Base-by-base conservation (phyloP, 805 yeast species). In the Saccharomycopsis sp. region DNA sequence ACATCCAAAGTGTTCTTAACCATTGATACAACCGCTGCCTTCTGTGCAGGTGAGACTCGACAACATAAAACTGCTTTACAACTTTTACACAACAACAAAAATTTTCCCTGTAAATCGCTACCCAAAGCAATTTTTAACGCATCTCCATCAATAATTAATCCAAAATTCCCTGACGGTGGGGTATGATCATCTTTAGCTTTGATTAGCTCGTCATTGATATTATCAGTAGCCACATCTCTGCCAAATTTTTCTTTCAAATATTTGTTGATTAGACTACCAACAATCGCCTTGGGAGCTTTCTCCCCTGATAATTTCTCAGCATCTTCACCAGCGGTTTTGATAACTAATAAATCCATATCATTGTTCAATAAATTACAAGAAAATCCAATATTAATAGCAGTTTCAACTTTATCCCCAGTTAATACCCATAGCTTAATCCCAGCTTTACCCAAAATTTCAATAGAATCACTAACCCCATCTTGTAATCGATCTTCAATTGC, bases 321-420 rank as follows among this genome's bases (percentile, higher is more conserved):
- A 55, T 77, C 81, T 2, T 70, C 73, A 50, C 80, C 81, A 19
- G 71, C 65, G 24, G 59, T 52, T 41, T 60, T 62, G 41, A 84
- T 62, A 8, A 85, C 77, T 41, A 85, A 60, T 21, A 85, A 63
- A 54, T 85, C 81, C 94, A 85, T 84, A 38, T 81, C 85, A 52
- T 73, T 81, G 44, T 80, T 81, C 45, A 85, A 66, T 44, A 85
- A 65, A 56, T 85, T 85, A 72, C 94, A 85, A 2, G 89, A 81
- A 58, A 85, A 85, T 3, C 93, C 94, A 67, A 85, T 85, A 56
- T 85, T 85, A 54, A 85, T 84, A 9, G 93, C 94, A 26, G 94
- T 85, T 62, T 85, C 94, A n/a, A 85, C 85, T 61, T 82, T 84
- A 61, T 85, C 94, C 64, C 94, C 94, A 2, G 94, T 85, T 40